phyloP scores from a whole-genome alignment of 441 rosid genomes.

The Breynia disticha region DNA sequence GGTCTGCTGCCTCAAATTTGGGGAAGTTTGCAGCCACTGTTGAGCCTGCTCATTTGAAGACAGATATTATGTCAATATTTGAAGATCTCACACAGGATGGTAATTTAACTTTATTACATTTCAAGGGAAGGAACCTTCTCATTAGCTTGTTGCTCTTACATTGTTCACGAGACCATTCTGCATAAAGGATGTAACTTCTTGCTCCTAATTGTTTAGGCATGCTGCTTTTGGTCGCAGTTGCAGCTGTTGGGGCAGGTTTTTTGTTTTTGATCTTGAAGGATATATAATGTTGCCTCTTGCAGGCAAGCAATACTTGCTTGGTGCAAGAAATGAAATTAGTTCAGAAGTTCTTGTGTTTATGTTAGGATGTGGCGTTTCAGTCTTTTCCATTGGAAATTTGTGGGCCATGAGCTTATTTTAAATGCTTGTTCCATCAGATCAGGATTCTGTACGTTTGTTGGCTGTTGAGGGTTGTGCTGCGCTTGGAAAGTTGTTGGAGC shows the following conservation, averaged over 20 bases:
- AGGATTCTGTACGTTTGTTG: slow-evolving; percentile 88
- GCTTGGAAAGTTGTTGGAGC: too few relatives aligned
- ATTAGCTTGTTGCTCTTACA: background rate
- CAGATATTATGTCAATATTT: slow-evolving; percentile 80
- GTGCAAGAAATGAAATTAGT: too few relatives aligned
- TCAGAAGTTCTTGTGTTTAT: background rate
- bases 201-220: too few relatives aligned
- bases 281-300: too few relatives aligned
- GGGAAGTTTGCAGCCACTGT: slow-evolving; percentile 97
- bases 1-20: slow-evolving; percentile 89
- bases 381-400: background rate
- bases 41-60: slow-evolving; percentile 63
- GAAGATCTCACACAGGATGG: slow-evolving; percentile 88
- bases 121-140: background rate
- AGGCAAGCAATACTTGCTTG: too few relatives aligned
- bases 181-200: too few relatives aligned
- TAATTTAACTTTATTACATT: slow-evolving; percentile 19
- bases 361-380: background rate
- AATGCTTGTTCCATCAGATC: slow-evolving; percentile 49
- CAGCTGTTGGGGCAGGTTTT: too few relatives aligned
- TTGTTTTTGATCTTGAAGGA: too few relatives aligned
- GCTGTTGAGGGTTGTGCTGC: too few relatives aligned
- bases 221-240: too few relatives aligned
- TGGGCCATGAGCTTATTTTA: slow-evolving; percentile 2
- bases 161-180: too few relatives aligned